Base-by-base conservation (phyloP, 1,284 basidiomycete genomes). In the Sparassis latifolia region DNA sequence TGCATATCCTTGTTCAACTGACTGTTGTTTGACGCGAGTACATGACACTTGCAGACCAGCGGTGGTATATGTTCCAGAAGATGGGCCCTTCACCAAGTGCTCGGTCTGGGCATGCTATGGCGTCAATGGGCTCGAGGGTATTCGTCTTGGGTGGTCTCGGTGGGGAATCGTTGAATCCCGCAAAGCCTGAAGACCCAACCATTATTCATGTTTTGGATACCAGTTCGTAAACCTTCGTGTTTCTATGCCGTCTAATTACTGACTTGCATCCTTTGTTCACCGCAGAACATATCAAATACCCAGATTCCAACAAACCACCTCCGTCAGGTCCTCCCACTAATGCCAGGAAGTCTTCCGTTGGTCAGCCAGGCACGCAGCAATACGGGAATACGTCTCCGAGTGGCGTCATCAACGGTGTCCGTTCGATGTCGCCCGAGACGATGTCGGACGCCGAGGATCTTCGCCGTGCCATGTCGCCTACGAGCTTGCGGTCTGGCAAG, bases 51-150 rank as follows among this genome's bases (percentile, higher is more conserved):
- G n/a, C 47, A 87, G 82, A 83, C 67, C 82, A 84, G 58, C 73
- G 83, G 60, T 67, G 96, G 96, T 99, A 95, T 73, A 98, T 96
- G 92, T 98, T 99, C 74, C 94, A 97, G 68, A 97, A 97, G 67
- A 98, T 98, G 96, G 96, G 96, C 2, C 94, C 94, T 9, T 81
- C 91, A 5, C 96, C 96, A 2, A 85, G 79, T 49, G 91, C 92
- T 10, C 80, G 96, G 47, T 94, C 91, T 10, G 96, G 96, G 3
- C 96, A 99, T 69, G 89, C 92, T 27, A 94, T 98, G 89, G 90
- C 95, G 4, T 85, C 89, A 9, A 87, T 87, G 63, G 90, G 92
- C 47, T 81, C 87, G 48, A 86, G 88, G 62, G 89, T 99, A 7
- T 90, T 92, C 58, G 93, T 98, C 2, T 79, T 98, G 9, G 96